These are phyloP conservation scores for Lasiosphaeria hispida DNA, from an alignment of 495 filamentous ascomycete genomes.

Conservation along the genomic window DNA sequence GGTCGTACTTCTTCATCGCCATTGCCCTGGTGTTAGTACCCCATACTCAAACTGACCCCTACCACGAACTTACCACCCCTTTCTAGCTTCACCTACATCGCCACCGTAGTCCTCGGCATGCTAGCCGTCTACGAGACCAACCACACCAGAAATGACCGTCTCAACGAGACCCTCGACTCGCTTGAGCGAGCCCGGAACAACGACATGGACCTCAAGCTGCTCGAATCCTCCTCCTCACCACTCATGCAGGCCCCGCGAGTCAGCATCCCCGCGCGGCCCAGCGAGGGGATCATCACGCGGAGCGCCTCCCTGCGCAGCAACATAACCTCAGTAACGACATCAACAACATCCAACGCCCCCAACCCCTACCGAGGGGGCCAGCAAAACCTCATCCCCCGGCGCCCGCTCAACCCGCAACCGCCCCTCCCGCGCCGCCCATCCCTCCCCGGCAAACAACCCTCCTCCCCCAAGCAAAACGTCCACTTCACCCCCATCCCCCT, in stretches of 20 bases:
- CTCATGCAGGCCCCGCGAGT: background rate
- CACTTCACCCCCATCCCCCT: slow-evolving; percentile 19
- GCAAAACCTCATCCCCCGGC: slow-evolving; percentile 5
- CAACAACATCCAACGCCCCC: background rate
- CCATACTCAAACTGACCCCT: background rate
- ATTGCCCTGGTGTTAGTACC: slow-evolving; percentile 32
- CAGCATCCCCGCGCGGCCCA: slow-evolving; percentile 19
- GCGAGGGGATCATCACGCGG: slow-evolving; percentile 36
- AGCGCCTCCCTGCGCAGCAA: slow-evolving; percentile 33
- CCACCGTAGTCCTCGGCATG: slow-evolving; percentile 30
- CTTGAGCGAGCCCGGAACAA: slow-evolving; percentile 24
- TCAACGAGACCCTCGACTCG: slow-evolving; percentile 24
- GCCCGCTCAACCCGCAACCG: slow-evolving; percentile 9
- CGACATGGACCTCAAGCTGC: slow-evolving; percentile 23
- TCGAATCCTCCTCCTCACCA: slow-evolving; percentile 12
- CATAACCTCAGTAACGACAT: slow-evolving; percentile 15
- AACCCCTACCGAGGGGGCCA: background rate
- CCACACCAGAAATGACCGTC: slow-evolving; percentile 24
- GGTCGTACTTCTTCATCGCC: slow-evolving; percentile 33
- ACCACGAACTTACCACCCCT: slow-evolving; percentile 5
- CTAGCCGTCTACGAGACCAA: slow-evolving; percentile 33
- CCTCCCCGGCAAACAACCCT: background rate
- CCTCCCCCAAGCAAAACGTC: background rate
- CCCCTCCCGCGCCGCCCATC: background rate
- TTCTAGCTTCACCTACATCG: slow-evolving; percentile 37